Conservation (phyloP, 805 yeast species). For the Millerozyma miso region DNA sequence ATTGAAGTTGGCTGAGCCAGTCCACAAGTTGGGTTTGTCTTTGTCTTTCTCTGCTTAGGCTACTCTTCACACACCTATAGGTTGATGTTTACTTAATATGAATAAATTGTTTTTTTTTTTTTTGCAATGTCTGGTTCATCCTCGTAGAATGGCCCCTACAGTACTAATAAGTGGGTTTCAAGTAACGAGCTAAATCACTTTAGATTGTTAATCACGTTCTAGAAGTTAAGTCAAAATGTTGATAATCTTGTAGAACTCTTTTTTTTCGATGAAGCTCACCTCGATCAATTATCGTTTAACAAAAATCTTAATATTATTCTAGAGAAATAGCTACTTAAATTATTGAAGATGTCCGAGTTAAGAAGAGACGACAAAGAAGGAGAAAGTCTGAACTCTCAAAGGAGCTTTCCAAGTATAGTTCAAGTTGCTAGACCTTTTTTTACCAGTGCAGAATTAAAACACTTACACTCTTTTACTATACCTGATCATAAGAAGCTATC, state of each 20-base stretch:
- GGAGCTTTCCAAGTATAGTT: slow-evolving; percentile 13
- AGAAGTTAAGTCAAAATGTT: too few relatives aligned
- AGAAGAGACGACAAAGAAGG: background rate
- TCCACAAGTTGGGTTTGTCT: slow-evolving; percentile 96
- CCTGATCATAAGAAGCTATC: slow-evolving; percentile 40
- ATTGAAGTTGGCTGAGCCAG: slow-evolving; percentile 90
- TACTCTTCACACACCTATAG: background rate
- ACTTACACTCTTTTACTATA: slow-evolving; percentile 50
- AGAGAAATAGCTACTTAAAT: too few relatives aligned
- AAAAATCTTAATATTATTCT: too few relatives aligned
- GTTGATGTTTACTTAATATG: background rate
- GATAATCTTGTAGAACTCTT: too few relatives aligned
- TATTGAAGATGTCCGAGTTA: background rate
- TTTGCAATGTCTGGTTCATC: too few relatives aligned
- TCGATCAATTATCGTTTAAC: background rate
- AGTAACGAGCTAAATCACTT: too few relatives aligned
- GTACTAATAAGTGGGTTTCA: too few relatives aligned
- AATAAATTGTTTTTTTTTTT: too few relatives aligned
- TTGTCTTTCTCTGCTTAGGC: slow-evolving; percentile 84
- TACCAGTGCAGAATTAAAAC: slow-evolving; percentile 48
- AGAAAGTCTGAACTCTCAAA: background rate
- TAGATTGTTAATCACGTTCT: too few relatives aligned
- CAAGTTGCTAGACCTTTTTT: slow-evolving; percentile 61
- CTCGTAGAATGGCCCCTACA: too few relatives aligned
- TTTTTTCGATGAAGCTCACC: background rate